Base-by-base conservation (phyloP, 78 protist species). In the Carpediemonas membranifera region DNA sequence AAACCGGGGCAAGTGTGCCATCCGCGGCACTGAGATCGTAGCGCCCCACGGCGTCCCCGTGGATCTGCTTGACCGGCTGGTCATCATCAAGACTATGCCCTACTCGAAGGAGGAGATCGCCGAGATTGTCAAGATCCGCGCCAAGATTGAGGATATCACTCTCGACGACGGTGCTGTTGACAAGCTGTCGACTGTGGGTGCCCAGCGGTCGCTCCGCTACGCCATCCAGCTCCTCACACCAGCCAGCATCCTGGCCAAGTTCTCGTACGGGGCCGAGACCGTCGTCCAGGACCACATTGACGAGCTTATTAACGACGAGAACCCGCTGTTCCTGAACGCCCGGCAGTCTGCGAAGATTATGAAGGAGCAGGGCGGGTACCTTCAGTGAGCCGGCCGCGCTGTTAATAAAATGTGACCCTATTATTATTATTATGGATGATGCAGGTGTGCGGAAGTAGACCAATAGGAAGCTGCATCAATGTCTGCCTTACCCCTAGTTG, bases 11-110 rank as follows among this genome's bases (percentile, higher is more conserved):
- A 60, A 73, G 31, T 76, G 75, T 79, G 47, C n/a, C 0, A 68
- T 89, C 69, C 37, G 86, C 81, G 98, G 99, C 59, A 93, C 98
- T 0, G 96, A 87, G 27, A 78, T 89, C 39, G 25, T 25, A 21
- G 41, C 98, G 0, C 98, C 98, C 28, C 98, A 94, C 76, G 99
- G 99, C 50, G 80, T 97, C 25, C 99, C 99, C 25, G 84, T 87
- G 31, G 81, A 76, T 53, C 54, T 79, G 56, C 69, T 79, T n/a
- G 85, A 79, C 55, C 71, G 99, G 18, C 79, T 97, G 5, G 43
- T 95, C 84, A 90, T 97, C 64, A 83, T 97, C 67, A 73, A 88
- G 15, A 95, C 98, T 0, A n/a, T 78, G 30, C 89, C 96, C 9
- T 97, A 97, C 86, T 24, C 56, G 13, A 18, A 51, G 35, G 73